phyloP scores from a whole-genome alignment of 176 grass and related monocot genomes.

The Leersia perrieri region DNA sequence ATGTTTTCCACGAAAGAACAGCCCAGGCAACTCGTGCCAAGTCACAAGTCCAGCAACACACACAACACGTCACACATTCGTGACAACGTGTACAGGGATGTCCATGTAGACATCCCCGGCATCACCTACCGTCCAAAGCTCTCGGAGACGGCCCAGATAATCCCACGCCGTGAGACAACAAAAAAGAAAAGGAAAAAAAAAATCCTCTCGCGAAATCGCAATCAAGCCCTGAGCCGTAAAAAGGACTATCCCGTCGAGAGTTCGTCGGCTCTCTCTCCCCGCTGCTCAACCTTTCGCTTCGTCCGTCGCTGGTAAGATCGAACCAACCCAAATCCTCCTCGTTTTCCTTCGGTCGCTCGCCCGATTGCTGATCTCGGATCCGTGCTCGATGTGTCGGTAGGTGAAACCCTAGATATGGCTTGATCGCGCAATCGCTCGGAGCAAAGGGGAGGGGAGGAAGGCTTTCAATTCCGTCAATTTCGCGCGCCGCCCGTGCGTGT shows the following conservation, averaged over 20 bases:
- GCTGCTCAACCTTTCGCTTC: background rate
- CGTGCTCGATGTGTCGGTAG: background rate
- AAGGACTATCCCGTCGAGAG: background rate
- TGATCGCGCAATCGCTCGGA: background rate
- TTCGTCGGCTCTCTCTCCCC: slow-evolving; percentile 10
- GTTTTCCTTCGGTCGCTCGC: background rate
- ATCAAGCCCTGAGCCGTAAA: background rate
- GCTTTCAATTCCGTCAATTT: background rate
- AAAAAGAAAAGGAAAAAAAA: background rate
- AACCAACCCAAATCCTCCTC: background rate
- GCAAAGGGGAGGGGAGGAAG: background rate
- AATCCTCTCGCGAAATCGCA: background rate
- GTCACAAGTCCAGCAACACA: background rate
- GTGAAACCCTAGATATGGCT: background rate
- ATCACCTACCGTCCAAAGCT: background rate
- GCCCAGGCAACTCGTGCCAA: background rate
- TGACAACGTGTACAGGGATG: background rate
- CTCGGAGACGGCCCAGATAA: slow-evolving; percentile 14
- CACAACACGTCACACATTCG: slow-evolving; percentile 5
- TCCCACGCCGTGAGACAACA: background rate
- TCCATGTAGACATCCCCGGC: background rate
- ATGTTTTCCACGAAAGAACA: no score
- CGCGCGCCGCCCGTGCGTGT: background rate
- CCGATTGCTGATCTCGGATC: background rate
- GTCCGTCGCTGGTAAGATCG: slow-evolving; percentile 14